A percentile compares a stretch with the other conserved stretches of the same genome.
Evolutionary conservation across 2,329 filamentous ascomycete species (phyloP).

Genomic region (Aureobasidium uvarum): DNA sequence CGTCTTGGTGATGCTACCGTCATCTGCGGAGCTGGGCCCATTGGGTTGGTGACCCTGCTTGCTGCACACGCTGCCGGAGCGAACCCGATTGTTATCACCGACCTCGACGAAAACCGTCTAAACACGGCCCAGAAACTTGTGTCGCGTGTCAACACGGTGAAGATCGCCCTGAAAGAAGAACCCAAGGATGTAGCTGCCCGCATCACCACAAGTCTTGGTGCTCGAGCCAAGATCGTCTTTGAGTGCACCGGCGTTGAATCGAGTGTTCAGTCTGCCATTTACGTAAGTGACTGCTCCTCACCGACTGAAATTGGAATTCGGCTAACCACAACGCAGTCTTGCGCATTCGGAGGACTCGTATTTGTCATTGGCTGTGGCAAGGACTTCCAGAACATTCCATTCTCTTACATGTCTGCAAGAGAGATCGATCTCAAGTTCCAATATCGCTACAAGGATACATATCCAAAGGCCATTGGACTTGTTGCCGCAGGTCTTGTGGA

Average conservation of each 20-base stretch:
- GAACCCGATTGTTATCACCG: slow-evolving; percentile 87
- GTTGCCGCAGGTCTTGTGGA: slow-evolving; percentile 81
- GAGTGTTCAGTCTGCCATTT: slow-evolving; percentile 80
- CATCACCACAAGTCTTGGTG: slow-evolving; percentile 54
- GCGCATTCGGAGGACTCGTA: slow-evolving; percentile 91
- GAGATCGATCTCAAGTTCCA: slow-evolving; percentile 96
- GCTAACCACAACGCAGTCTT: too few relatives aligned
- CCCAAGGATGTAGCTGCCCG: slow-evolving; percentile 69
- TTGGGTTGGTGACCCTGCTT: slow-evolving; percentile 66
- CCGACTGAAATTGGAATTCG: too few relatives aligned
- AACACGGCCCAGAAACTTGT: slow-evolving; percentile 80
- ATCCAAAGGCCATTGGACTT: slow-evolving; percentile 87
- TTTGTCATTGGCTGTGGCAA: slow-evolving; percentile 95
- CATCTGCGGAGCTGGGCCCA: slow-evolving; percentile 33
- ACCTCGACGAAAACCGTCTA: slow-evolving; percentile 84
- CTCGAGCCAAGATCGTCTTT: slow-evolving; percentile 77
- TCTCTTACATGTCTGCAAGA: slow-evolving; percentile 85
- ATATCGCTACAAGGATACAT: slow-evolving; percentile 94
- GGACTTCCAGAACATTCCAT: slow-evolving; percentile 92
- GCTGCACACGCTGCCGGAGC: slow-evolving; percentile 84
- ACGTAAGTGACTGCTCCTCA: too few relatives aligned
- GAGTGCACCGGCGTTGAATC: slow-evolving; percentile 96
- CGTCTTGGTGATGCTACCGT: slow-evolving; percentile 28
- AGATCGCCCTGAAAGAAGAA: slow-evolving; percentile 61
- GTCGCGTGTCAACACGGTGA: slow-evolving; percentile 75